Evolutionary conservation across 2,329 filamentous ascomycete species (phyloP).

Genomic region (Fusarium gaditjirri): DNA sequence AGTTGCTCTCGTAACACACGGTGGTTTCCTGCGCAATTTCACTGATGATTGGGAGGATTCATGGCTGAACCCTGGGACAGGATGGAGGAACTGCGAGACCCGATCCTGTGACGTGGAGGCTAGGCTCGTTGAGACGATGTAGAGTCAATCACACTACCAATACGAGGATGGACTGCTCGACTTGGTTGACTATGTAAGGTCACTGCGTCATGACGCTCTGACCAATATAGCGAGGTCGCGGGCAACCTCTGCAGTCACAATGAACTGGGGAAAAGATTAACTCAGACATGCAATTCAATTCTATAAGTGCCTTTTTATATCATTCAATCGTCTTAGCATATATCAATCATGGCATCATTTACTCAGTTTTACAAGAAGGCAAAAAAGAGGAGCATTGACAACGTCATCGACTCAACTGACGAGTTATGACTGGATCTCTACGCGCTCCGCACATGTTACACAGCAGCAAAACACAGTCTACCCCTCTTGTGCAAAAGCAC

Average conservation of each 20-base stretch:
- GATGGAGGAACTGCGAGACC: background rate
- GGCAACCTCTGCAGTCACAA: background rate
- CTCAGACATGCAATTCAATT: accelerated
- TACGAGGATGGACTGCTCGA: too few species aligned
- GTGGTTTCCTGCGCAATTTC: background rate
- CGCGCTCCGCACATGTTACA: background rate
- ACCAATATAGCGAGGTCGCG: too few species aligned
- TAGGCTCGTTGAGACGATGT: background rate
- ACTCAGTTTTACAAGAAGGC: background rate
- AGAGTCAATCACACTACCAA: too few species aligned
- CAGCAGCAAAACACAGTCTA: background rate
- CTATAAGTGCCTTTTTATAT: too few species aligned
- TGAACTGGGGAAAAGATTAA: background rate
- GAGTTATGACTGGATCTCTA: slow-evolving; percentile 24
- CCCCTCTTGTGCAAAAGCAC: slow-evolving; percentile 12
- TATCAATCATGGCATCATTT: slow-evolving; percentile 17
- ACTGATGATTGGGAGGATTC: background rate
- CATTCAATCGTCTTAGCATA: accelerated
- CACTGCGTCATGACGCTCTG: too few species aligned
- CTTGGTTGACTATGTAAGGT: too few species aligned
- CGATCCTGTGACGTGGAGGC: background rate
- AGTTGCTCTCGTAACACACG: background rate
- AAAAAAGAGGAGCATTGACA: slow-evolving; percentile 7
- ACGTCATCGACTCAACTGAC: slow-evolving; percentile 28
- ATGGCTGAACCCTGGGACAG: background rate